These are phyloP conservation scores for Monotropa hypopitys DNA, from an alignment of 179 eudicot genomes.

Conservation along the genomic window DNA sequence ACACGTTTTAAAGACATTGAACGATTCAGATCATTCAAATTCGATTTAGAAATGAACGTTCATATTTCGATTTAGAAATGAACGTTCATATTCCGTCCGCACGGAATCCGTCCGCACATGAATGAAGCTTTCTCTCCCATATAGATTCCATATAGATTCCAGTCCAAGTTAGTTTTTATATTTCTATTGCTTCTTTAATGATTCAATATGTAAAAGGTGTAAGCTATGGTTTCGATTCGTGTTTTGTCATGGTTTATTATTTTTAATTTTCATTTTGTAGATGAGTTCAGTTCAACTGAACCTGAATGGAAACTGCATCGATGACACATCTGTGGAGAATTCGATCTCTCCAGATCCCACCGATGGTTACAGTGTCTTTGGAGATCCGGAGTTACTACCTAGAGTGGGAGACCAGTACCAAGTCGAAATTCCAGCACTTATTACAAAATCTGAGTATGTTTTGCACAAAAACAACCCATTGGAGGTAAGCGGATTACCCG, in stretches of 20 bases:
- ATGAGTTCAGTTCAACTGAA: constrained; percentile 39
- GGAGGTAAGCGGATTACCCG: constrained; percentile 35
- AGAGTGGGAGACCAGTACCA: constrained; percentile 64
- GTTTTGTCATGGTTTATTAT: neutral
- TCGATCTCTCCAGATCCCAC: constrained; percentile 24
- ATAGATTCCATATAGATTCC: neutral
- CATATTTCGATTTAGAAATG: too few relatives aligned
- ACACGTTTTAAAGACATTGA: too few relatives aligned
- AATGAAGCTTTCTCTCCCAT: too few relatives aligned
- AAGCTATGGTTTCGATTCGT: neutral
- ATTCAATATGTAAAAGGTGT: neutral
- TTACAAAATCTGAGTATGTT: constrained; percentile 22
- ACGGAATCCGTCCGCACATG: too few relatives aligned
- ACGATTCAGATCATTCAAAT: too few relatives aligned
- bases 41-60: too few relatives aligned
- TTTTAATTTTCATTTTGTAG: constrained; percentile 18
- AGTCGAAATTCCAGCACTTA: constrained; percentile 47
- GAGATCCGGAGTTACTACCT: constrained; percentile 42
- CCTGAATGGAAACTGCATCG: constrained; percentile 28
- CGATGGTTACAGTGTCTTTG: constrained; percentile 28
- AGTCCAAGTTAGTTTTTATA: neutral
- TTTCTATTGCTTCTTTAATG: neutral
- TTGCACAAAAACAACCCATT: constrained; percentile 22
- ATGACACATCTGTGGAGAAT: constrained; percentile 31
- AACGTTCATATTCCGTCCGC: too few relatives aligned